These are phyloP conservation scores for Lichtheimia corymbifera DNA, from an alignment of 371 early-diverging fungal species.

Conservation along the genomic window DNA sequence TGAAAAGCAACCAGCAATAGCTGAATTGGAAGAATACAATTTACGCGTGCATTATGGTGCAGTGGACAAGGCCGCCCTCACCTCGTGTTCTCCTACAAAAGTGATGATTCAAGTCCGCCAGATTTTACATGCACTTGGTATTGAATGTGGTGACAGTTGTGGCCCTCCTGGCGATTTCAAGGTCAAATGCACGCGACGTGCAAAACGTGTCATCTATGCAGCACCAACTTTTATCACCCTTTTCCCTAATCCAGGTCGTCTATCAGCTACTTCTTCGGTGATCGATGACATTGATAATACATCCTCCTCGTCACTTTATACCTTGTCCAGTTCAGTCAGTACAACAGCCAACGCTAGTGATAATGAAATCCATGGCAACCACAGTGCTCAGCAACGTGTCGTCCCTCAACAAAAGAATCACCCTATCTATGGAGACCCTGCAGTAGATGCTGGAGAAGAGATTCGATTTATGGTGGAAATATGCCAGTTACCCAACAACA, in stretches of 20 bases:
- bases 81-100: conserved; percentile 10
- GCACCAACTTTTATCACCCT: neutral
- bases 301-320: conserved; percentile 3
- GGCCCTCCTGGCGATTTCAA: conserved; percentile 10
- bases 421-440: conserved; percentile 91
- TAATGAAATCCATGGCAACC: neutral
- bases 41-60: conserved; percentile 14
- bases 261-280: conserved; percentile 11
- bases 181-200: conserved; percentile 17
- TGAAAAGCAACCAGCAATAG: neutral
- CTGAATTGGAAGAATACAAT: no score
- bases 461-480: conserved; percentile 83
- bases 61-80: conserved; percentile 10
- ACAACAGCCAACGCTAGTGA: conserved; percentile 2
- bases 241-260: conserved; percentile 17
- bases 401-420: neutral
- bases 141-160: conserved; percentile 7
- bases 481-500: conserved; percentile 83
- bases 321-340: neutral
- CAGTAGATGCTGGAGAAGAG: conserved; percentile 82
- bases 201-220: conserved; percentile 1
- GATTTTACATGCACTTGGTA: conserved; percentile 15
- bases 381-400: neutral
- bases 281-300: neutral
- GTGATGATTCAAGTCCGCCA: conserved; percentile 12